phyloP scores from a whole-genome alignment of 352 stramenopile genomes.

The Phytopythium ostracodes region DNA sequence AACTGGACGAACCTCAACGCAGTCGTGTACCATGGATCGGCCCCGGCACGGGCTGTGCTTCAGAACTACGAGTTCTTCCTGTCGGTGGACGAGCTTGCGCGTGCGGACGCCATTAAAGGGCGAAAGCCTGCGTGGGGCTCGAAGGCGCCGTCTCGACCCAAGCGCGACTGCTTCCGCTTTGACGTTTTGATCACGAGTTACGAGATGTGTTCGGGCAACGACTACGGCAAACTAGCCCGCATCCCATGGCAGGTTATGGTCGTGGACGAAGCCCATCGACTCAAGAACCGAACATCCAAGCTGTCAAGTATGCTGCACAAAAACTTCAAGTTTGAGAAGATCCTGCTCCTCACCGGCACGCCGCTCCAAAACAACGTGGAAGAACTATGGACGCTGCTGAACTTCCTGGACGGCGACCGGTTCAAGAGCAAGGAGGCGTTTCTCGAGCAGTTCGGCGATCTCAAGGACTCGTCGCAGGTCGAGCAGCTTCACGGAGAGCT shows the following conservation, averaged over 20 bases:
- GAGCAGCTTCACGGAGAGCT: slow-evolving; percentile 84
- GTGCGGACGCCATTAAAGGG: slow-evolving; percentile 25
- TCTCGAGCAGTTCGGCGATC: slow-evolving; percentile 92
- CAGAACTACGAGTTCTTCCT: slow-evolving; percentile 96
- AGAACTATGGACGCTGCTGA: slow-evolving; percentile 97
- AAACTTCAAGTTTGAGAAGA: slow-evolving; percentile 77
- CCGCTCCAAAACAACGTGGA: slow-evolving; percentile 90
- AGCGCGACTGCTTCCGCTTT: slow-evolving; percentile 89
- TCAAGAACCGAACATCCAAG: slow-evolving; percentile 98
- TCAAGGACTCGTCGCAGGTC: slow-evolving; percentile 87
- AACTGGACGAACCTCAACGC: slow-evolving; percentile 98
- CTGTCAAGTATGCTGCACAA: slow-evolving; percentile 83
- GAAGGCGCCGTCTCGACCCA: slow-evolving; percentile 17
- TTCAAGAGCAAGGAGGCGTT: slow-evolving; percentile 95
- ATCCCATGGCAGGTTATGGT: slow-evolving; percentile 95
- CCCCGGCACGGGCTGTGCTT: slow-evolving; percentile 85
- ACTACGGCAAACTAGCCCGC: slow-evolving; percentile 92
- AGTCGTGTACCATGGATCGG: slow-evolving; percentile 97
- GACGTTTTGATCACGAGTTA: slow-evolving; percentile 99
- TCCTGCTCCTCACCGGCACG: slow-evolving; percentile 89
- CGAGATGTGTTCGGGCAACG: slow-evolving; percentile 95
- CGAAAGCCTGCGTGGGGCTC: slow-evolving; percentile 5
- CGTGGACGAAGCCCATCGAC: slow-evolving; percentile 99
- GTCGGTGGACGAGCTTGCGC: slow-evolving; percentile 37
- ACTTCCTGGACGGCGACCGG: slow-evolving; percentile 95